Percentiles rank a stretch among this genome's conserved stretches.
phyloP scores from a whole-genome alignment of 2,329 filamentous ascomycete genomes.

The Claviceps sorghi region DNA sequence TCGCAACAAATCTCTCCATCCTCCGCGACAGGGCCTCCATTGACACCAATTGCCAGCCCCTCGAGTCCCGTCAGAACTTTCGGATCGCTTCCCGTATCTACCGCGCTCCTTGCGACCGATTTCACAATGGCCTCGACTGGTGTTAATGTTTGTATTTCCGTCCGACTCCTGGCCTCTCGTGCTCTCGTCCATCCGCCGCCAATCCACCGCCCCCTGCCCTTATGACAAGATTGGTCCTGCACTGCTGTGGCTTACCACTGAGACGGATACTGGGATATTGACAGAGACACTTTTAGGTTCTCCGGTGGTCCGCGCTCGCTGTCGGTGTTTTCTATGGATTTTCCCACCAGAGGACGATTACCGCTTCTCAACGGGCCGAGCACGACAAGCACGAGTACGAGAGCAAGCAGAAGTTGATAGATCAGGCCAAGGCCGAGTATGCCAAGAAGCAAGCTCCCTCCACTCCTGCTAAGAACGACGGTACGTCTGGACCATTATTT shows the following conservation, averaged over 20 bases:
- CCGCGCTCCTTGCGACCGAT: constrained; percentile 28
- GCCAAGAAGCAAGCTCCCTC: constrained; percentile 54
- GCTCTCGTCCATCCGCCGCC: neutral
- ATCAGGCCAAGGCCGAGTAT: constrained; percentile 84
- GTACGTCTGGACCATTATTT: constrained; percentile 12
- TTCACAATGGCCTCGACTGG: constrained; percentile 50
- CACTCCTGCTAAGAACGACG: constrained; percentile 18
- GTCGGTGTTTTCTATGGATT: constrained; percentile 91
- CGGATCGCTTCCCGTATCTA: constrained; percentile 22
- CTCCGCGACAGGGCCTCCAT: constrained; percentile 27
- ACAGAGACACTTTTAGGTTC: constrained; percentile 49
- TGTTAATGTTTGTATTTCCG: constrained; percentile 44
- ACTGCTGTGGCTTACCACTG: neutral
- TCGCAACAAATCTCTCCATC: constrained; percentile 26
- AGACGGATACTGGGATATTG: constrained; percentile 13
- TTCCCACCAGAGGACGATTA: constrained; percentile 78
- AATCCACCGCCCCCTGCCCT: constrained; percentile 9
- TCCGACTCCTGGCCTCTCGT: constrained; percentile 11
- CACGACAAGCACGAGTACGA: constrained; percentile 71
- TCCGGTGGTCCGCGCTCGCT: constrained; percentile 90
- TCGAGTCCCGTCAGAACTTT: constrained; percentile 20
- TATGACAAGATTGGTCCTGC: constrained; percentile 1
- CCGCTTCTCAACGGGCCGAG: constrained; percentile 51
- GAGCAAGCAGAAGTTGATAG: constrained; percentile 82
- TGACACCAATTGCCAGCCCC: constrained; percentile 26